Percentiles rank a stretch among this genome's conserved stretches.
phyloP scores from a whole-genome alignment of 2,329 filamentous ascomycete species.

The Amauroascus niger region DNA sequence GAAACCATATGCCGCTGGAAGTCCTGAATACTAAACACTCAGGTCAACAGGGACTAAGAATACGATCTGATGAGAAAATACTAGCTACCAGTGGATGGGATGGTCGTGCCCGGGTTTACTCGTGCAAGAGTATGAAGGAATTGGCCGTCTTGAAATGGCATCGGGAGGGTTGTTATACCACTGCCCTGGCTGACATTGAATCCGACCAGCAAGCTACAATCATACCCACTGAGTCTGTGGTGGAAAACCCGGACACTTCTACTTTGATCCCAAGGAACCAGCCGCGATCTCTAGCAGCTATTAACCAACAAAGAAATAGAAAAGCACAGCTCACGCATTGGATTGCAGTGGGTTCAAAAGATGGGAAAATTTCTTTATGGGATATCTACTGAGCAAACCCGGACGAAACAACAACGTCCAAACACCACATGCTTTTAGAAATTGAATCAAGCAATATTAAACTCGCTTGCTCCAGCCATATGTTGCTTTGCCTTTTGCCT shows the following conservation, averaged over 20 bases:
- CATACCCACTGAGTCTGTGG: background rate
- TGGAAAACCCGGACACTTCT: conserved; percentile 7
- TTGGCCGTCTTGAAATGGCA: conserved; percentile 93
- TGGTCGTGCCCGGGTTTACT: conserved; percentile 68
- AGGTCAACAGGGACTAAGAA: conserved; percentile 70
- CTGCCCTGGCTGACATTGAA: conserved; percentile 54
- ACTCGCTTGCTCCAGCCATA: conserved; percentile 46
- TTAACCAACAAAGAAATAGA: conserved; percentile 54
- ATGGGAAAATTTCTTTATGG: conserved; percentile 93
- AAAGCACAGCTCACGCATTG: conserved; percentile 68
- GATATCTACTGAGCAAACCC: conserved; percentile 61
- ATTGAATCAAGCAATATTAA: conserved; percentile 44
- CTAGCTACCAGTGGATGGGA: conserved; percentile 95
- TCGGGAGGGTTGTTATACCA: conserved; percentile 72
- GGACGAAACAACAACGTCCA: conserved; percentile 7
- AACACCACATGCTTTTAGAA: background rate
- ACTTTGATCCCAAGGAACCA: conserved; percentile 4
- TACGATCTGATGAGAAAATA: conserved; percentile 71
- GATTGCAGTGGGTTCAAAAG: conserved; percentile 83
- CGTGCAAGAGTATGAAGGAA: conserved; percentile 68
- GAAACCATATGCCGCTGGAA: conserved; percentile 45
- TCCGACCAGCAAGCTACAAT: background rate
- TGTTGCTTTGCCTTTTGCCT: conserved; percentile 44
- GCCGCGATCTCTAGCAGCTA: conserved; percentile 34
- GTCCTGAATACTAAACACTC: conserved; percentile 70